These are phyloP conservation scores for Vinca minor DNA, from an alignment of 257 asterid species.

Conservation along the genomic window DNA sequence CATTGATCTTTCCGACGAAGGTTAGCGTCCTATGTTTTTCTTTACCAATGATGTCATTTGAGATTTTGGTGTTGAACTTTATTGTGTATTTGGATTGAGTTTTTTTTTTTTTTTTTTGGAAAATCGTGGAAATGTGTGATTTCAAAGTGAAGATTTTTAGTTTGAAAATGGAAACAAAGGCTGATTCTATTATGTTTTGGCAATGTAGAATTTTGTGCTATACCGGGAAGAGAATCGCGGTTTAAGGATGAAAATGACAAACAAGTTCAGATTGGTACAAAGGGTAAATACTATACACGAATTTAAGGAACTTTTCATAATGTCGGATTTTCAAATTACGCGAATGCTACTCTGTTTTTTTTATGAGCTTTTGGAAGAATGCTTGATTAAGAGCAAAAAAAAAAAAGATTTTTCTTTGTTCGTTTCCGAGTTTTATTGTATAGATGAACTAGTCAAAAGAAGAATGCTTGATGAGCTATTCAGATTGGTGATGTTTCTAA, in stretches of 20 bases:
- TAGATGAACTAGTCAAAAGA: background rate
- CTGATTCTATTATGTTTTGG: conserved; percentile 2
- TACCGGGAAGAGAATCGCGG: conserved; percentile 43
- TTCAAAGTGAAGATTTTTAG: too few species aligned
- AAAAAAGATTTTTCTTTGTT: too few species aligned
- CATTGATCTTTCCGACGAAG: conserved; percentile 42
- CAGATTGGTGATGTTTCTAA: too few species aligned
- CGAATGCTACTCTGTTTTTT: background rate
- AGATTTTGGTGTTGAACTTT: too few species aligned
- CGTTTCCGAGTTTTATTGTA: background rate
- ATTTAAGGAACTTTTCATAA: background rate
- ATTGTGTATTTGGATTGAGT: background rate
- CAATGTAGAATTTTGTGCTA: conserved; percentile 33
- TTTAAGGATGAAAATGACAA: conserved; percentile 42
- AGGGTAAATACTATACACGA: conserved; percentile 47
- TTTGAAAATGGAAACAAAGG: too few species aligned
- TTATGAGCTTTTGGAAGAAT: too few species aligned
- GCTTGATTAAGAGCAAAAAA: background rate
- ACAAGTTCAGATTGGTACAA: conserved; percentile 32
- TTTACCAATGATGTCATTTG: too few species aligned
- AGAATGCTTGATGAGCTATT: too few species aligned
- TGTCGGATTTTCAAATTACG: background rate
- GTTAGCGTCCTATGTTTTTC: conserved; percentile 19
- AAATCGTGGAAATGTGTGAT: too few species aligned
- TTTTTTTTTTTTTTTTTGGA: background rate